phyloP scores from a whole-genome alignment of 1,284 basidiomycete species.

The Hemileia vastatrix region DNA sequence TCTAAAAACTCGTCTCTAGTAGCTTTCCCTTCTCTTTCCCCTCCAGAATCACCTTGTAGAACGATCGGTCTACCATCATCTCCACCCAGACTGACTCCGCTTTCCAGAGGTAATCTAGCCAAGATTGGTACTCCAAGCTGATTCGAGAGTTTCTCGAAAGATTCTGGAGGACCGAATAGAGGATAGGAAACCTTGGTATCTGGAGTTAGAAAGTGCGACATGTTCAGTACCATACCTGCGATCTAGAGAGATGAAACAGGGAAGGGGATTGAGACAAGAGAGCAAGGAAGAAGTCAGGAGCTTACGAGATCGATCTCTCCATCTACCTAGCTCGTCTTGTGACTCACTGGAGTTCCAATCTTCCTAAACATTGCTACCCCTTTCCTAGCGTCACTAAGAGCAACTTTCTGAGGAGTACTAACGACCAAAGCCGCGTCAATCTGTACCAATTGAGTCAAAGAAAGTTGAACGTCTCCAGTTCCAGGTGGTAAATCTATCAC shows the following conservation, averaged over 20 bases:
- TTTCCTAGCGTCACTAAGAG: slow-evolving; percentile 81
- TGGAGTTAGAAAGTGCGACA: slow-evolving; percentile 77
- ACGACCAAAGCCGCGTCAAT: slow-evolving; percentile 83
- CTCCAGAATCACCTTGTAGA: slow-evolving; percentile 22
- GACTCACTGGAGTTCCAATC: slow-evolving; percentile 68
- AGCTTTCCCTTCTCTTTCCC: not conserved
- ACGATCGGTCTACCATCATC: slow-evolving; percentile 58
- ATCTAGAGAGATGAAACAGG: slow-evolving; percentile 52
- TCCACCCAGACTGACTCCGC: slow-evolving; percentile 63
- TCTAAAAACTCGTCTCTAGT: slow-evolving; percentile 25
- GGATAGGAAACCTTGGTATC: slow-evolving; percentile 62
- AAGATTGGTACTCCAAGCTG: slow-evolving; percentile 60
- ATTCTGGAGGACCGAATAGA: slow-evolving; percentile 64
- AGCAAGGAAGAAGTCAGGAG: not conserved
- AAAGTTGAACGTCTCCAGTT: slow-evolving; percentile 90
- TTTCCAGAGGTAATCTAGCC: slow-evolving; percentile 74
- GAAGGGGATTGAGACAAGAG: slow-evolving; percentile 4
- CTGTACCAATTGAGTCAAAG: slow-evolving; percentile 76
- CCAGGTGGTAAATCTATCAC: slow-evolving; percentile 97
- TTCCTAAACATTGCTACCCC: slow-evolving; percentile 90
- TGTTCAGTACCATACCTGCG: slow-evolving; percentile 77
- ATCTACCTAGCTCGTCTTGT: not conserved
- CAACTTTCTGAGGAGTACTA: slow-evolving; percentile 91
- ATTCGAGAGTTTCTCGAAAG: slow-evolving; percentile 58
- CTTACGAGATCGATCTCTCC: not conserved